A percentile compares a stretch with the other conserved stretches of the same genome.
Conservation (phyloP, 805 yeast genomes). For the Candida insectalens region DNA sequence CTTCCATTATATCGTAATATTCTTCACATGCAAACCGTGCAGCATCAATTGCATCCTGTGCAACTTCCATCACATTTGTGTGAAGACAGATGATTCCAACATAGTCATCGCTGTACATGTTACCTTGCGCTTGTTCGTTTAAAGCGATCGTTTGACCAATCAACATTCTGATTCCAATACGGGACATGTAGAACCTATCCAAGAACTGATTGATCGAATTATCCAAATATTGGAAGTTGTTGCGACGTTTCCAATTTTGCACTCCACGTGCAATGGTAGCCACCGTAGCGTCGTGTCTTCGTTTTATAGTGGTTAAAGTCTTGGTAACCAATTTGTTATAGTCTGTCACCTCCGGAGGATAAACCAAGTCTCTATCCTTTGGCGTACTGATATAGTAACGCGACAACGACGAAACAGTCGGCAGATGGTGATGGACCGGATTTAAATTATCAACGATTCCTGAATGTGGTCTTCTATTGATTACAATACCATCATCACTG, state of each 20-base stretch:
- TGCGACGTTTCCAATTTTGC: slow-evolving; percentile 70
- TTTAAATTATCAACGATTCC: slow-evolving; percentile 8
- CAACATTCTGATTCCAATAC: slow-evolving; percentile 88
- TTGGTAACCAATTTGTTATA: slow-evolving; percentile 63
- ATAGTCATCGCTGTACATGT: slow-evolving; percentile 49
- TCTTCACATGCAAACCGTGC: slow-evolving; percentile 89
- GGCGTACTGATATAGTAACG: slow-evolving; percentile 46
- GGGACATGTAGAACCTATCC: slow-evolving; percentile 80
- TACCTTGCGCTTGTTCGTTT: slow-evolving; percentile 18
- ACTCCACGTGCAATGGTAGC: slow-evolving; percentile 90
- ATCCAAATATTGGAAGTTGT: slow-evolving; percentile 41
- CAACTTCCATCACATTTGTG: slow-evolving; percentile 75
- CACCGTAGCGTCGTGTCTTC: slow-evolving; percentile 86
- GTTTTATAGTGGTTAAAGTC: slow-evolving; percentile 60
- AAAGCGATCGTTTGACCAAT: slow-evolving; percentile 92
- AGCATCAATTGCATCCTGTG: slow-evolving; percentile 81
- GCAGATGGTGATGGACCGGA: slow-evolving; percentile 5
- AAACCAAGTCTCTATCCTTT: slow-evolving; percentile 31
- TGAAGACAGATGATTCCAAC: slow-evolving; percentile 85
- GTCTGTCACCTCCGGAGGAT: slow-evolving; percentile 67
- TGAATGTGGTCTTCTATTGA: slow-evolving; percentile 12
- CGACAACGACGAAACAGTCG: slow-evolving; percentile 19
- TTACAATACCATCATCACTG: slow-evolving; percentile 41
- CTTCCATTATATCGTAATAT: slow-evolving; percentile 77
- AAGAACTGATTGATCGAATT: slow-evolving; percentile 70